Evolutionary conservation across 176 grass and related monocot genomes (phyloP).

Genomic region (Avena eriantha): DNA sequence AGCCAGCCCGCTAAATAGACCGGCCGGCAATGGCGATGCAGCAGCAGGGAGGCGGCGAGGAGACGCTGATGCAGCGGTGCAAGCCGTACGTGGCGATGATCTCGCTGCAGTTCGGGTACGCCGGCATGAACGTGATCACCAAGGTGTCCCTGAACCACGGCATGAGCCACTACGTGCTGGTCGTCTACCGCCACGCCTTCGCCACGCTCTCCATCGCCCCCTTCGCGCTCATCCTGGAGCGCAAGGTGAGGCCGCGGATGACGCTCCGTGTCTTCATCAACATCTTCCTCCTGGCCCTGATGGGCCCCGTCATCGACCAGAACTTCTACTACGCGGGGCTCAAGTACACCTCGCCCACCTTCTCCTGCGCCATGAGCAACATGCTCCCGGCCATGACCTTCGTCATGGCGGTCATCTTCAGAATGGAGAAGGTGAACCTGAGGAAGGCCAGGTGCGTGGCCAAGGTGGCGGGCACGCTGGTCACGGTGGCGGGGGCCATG

Average conservation of each 20-base stretch:
- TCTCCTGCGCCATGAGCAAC: constrained; percentile 99
- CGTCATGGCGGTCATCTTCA: constrained; percentile 82
- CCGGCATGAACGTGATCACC: constrained; percentile 99
- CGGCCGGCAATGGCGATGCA: constrained; percentile 43
- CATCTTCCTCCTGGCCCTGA: constrained; percentile 85
- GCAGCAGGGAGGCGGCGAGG: constrained; percentile 24
- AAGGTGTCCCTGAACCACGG: constrained; percentile 99
- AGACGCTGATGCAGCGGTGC: constrained; percentile 70
- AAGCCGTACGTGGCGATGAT: constrained; percentile 98
- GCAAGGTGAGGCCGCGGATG: constrained; percentile 76
- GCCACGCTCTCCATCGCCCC: constrained; percentile 98
- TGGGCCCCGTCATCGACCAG: constrained; percentile 92
- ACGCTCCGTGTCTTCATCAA: constrained; percentile 62
- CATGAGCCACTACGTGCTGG: constrained; percentile 98
- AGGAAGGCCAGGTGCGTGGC: constrained; percentile 89
- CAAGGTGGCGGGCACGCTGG: constrained; percentile 84
- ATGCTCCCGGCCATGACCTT: constrained; percentile 99
- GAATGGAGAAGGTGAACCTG: constrained; percentile 94
- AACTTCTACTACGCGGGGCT: constrained; percentile 98
- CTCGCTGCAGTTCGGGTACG: constrained; percentile 98
- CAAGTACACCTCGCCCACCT: constrained; percentile 97
- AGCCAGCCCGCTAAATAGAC: not conserved
- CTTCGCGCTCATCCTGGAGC: constrained; percentile 92
- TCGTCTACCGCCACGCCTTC: constrained; percentile 98
- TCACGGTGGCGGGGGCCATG: constrained; percentile 96